These are phyloP conservation scores for Effrenium voratum DNA, from an alignment of 73 alveolate genomes.

Conservation along the genomic window DNA sequence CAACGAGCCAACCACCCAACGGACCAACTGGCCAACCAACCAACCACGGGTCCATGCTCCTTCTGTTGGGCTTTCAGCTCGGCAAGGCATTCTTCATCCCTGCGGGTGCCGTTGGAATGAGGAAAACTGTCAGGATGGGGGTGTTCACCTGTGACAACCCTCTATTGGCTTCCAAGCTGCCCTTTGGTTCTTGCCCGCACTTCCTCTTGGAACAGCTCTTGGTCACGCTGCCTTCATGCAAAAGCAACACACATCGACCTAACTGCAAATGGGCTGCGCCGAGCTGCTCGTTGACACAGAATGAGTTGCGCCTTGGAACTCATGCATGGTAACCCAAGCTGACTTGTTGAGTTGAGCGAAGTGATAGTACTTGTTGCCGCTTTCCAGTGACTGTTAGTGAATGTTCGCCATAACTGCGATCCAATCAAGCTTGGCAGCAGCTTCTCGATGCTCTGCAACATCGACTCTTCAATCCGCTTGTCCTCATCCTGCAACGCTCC, in stretches of 20 bases:
- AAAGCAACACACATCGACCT: neutral
- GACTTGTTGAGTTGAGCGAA: too few species aligned
- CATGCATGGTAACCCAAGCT: neutral
- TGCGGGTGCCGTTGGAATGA: neutral
- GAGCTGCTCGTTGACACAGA: slow-evolving; percentile 11
- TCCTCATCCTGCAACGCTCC: neutral
- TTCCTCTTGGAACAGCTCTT: neutral
- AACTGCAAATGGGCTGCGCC: neutral
- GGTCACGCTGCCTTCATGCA: neutral
- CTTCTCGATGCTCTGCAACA: neutral
- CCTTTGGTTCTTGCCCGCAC: neutral
- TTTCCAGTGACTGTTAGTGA: too few species aligned
- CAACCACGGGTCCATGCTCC: too few species aligned
- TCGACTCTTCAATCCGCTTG: slow-evolving; percentile 13
- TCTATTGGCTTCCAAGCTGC: neutral
- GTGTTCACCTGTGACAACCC: neutral
- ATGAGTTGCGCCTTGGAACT: neutral
- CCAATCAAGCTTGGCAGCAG: neutral
- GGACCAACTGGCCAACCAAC: too few species aligned
- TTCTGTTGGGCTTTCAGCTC: neutral
- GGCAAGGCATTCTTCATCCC: slow-evolving; percentile 26
- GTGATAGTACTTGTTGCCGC: too few species aligned
- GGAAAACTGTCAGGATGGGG: neutral
- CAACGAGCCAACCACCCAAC: too few species aligned
- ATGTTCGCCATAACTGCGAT: neutral